phyloP scores from a whole-genome alignment of 176 grass and related monocot species.

The Chrysopogon serrulatus region DNA sequence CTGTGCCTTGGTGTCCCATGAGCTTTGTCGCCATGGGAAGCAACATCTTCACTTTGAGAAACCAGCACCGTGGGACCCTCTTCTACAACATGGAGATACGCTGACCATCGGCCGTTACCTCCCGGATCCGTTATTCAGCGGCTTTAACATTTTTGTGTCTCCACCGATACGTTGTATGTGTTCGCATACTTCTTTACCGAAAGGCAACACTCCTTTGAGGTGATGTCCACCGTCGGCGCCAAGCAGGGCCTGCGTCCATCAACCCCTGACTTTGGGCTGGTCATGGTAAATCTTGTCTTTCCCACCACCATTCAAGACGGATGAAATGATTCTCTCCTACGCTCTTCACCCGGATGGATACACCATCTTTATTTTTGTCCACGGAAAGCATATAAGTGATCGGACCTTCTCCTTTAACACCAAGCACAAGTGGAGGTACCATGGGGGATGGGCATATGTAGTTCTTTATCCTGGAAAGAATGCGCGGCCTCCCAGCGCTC shows the following conservation, averaged over 20 bases:
- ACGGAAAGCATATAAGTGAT: not conserved
- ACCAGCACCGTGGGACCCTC: not conserved
- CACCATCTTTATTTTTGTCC: not conserved
- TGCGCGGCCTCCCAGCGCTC: too few species aligned
- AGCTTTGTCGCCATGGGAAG: not conserved
- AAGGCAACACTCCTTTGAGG: not conserved
- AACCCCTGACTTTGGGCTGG: not conserved
- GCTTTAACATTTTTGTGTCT: not conserved
- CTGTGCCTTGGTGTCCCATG: not conserved
- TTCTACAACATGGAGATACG: not conserved
- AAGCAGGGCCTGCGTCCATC: not conserved
- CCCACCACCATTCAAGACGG: not conserved
- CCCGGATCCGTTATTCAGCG: not conserved
- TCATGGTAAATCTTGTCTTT: not conserved
- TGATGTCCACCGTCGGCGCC: not conserved
- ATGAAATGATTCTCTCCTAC: not conserved
- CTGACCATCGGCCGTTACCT: not conserved
- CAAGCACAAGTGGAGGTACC: not conserved
- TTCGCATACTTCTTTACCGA: not conserved
- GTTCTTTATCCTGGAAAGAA: too few species aligned
- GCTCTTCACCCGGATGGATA: not conserved
- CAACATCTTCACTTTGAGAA: not conserved
- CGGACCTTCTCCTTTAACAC: not conserved
- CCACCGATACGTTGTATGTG: not conserved
- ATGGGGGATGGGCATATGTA: not conserved